A percentile compares a stretch with the other conserved stretches of the same genome.
These are phyloP conservation scores for Paracoccidioides brasiliensis DNA, from an alignment of 2,329 filamentous ascomycete species.

Conservation along the genomic window DNA sequence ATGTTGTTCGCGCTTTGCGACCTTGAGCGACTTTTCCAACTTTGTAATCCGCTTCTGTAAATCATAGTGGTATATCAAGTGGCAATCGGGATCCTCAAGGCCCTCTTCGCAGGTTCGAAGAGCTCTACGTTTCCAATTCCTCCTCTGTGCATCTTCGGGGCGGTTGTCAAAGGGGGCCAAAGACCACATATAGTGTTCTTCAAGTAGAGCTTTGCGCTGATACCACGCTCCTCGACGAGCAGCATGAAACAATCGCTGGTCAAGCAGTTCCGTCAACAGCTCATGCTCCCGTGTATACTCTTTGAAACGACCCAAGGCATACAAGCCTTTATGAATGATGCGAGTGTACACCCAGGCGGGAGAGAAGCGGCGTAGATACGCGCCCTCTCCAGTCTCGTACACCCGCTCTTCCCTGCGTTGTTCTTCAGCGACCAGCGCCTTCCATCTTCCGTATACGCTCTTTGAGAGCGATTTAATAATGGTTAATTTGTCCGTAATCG, in stretches of 20 bases:
- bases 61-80: constrained; percentile 87
- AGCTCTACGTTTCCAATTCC: constrained; percentile 67
- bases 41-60: constrained; percentile 88
- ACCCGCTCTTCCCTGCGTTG: constrained; percentile 61
- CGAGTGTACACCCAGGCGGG: constrained; percentile 88
- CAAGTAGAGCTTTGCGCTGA: constrained; percentile 81
- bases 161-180: constrained; percentile 38
- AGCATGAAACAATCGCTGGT: constrained; percentile 72
- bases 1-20: constrained; percentile 77
- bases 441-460: constrained; percentile 70
- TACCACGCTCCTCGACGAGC: constrained; percentile 85
- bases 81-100: constrained; percentile 75
- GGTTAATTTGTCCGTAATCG: constrained; percentile 51
- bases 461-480: constrained; percentile 61
- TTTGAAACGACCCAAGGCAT: constrained; percentile 69
- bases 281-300: constrained; percentile 63
- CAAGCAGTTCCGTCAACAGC: constrained; percentile 60
- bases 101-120: constrained; percentile 72
- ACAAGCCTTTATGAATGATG: constrained; percentile 76
- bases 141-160: constrained; percentile 53
- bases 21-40: constrained; percentile 69
- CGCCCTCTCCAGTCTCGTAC: constrained; percentile 73
- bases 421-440: constrained; percentile 56
- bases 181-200: constrained; percentile 85
- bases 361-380: constrained; percentile 78